phyloP scores from a whole-genome alignment of 225 moss, liverwort and hornwort species.

The Bryoerythrophyllum caledonicum region DNA sequence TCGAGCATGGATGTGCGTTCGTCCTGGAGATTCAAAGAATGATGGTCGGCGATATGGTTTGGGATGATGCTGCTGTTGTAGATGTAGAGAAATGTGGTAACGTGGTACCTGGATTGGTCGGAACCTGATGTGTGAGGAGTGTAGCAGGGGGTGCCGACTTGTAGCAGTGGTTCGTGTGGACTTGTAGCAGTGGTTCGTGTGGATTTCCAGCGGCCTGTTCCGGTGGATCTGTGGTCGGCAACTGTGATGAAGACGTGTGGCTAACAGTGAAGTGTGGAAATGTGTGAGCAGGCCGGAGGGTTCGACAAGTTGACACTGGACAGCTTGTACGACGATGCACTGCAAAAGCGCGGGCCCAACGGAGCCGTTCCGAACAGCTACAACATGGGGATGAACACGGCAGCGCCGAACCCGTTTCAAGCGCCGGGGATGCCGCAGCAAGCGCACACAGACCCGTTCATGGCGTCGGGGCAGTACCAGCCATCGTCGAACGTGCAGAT shows the following conservation, averaged over 20 bases:
- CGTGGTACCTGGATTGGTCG: background rate
- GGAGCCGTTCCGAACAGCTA: slow-evolving; percentile 95
- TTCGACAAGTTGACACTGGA: slow-evolving; percentile 91
- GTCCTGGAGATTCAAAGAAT: background rate
- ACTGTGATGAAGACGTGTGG: background rate
- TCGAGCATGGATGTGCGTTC: background rate
- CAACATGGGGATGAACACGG: slow-evolving; percentile 67
- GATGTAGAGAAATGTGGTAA: background rate
- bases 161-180: background rate
- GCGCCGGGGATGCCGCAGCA: slow-evolving; percentile 54
- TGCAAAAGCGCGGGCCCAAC: slow-evolving; percentile 74
- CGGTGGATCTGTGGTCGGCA: background rate
- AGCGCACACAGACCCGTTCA: slow-evolving; percentile 77
- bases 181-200: background rate
- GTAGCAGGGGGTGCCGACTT: background rate
- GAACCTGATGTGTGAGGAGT: background rate
- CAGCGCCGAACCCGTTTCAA: slow-evolving; percentile 82
- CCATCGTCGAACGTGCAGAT: slow-evolving; percentile 94
- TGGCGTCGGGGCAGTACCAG: slow-evolving; percentile 87
- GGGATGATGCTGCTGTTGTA: background rate
- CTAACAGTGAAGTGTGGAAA: slow-evolving; percentile 19
- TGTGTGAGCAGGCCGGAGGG: slow-evolving; percentile 77
- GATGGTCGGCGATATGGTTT: background rate
- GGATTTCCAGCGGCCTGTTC: background rate
- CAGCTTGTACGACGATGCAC: slow-evolving; percentile 94